phyloP scores from a whole-genome alignment of 805 yeast species.

The Yarrowia osloensis region DNA sequence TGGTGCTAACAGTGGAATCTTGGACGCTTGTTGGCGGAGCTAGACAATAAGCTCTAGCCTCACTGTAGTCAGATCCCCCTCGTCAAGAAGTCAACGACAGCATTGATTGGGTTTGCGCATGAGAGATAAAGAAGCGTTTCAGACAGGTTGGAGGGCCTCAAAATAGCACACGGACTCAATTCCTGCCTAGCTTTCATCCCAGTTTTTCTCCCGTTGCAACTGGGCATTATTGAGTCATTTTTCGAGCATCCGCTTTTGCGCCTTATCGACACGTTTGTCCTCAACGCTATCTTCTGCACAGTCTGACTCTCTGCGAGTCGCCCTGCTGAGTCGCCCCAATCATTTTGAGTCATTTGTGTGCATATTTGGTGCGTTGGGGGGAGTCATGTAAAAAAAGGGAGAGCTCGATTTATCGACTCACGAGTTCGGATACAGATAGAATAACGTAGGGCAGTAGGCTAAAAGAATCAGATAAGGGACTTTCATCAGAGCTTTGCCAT shows the following conservation, averaged over 20 bases:
- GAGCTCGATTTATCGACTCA: neutral
- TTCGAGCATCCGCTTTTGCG: neutral
- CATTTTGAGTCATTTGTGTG: conserved; percentile 13
- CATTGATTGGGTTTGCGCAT: neutral
- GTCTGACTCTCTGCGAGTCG: conserved; percentile 15
- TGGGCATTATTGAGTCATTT: neutral
- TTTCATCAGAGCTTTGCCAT: too few species aligned
- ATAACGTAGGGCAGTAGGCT: neutral
- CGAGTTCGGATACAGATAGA: neutral
- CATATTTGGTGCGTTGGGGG: conserved; percentile 8
- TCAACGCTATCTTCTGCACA: conserved; percentile 8
- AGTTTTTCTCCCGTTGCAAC: neutral
- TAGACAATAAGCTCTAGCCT: neutral
- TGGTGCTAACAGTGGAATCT: too few species aligned
- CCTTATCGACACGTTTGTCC: neutral
- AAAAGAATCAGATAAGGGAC: neutral
- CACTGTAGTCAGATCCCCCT: neutral
- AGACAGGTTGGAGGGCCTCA: neutral
- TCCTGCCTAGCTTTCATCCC: neutral
- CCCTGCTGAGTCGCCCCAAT: conserved; percentile 16
- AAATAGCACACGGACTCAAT: neutral
- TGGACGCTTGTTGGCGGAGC: neutral
- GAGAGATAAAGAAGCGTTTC: neutral
- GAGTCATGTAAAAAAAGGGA: neutral
- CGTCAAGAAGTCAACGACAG: conserved; percentile 8